Evolutionary conservation across 106 monocot genomes (phyloP).

Genomic region (Triglochin maritima): DNA sequence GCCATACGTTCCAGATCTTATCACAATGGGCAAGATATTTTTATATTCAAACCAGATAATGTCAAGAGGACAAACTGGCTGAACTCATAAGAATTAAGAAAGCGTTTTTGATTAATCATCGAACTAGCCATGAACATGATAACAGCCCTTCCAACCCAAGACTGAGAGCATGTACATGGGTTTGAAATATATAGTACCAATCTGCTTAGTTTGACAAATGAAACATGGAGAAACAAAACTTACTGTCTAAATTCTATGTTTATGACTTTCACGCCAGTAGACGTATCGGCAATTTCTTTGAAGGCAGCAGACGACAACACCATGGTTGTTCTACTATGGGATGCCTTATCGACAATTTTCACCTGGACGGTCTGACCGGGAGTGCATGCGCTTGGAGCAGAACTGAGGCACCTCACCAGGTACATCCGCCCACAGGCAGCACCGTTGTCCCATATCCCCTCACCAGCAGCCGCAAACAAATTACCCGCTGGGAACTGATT

Average conservation of each 20-base stretch:
- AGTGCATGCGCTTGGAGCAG: background rate
- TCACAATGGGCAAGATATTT: too few species aligned
- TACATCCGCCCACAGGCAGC: slow-evolving; percentile 8
- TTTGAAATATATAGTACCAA: too few species aligned
- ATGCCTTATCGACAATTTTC: background rate
- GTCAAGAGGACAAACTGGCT: too few species aligned
- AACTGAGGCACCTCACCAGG: slow-evolving; percentile 4
- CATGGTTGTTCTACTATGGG: background rate
- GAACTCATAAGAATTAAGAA: too few species aligned
- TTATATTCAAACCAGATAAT: too few species aligned
- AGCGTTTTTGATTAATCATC: too few species aligned
- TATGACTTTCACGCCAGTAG: background rate
- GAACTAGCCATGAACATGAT: too few species aligned
- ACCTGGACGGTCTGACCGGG: background rate
- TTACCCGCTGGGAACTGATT: background rate
- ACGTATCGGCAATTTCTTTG: background rate
- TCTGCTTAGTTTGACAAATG: background rate
- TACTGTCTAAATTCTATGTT: slow-evolving; percentile 6
- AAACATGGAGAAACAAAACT: background rate
- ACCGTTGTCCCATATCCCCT: slow-evolving; percentile 11
- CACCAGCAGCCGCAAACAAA: slow-evolving; percentile 2
- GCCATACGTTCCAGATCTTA: too few species aligned
- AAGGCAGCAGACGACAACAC: background rate
- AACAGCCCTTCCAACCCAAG: too few species aligned
- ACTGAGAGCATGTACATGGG: too few species aligned